Evolutionary conservation across 345 rosid genomes (phyloP), one percentile per base, ranked within the genome.

Genomic region (Eucalyptus brandiana): DNA sequence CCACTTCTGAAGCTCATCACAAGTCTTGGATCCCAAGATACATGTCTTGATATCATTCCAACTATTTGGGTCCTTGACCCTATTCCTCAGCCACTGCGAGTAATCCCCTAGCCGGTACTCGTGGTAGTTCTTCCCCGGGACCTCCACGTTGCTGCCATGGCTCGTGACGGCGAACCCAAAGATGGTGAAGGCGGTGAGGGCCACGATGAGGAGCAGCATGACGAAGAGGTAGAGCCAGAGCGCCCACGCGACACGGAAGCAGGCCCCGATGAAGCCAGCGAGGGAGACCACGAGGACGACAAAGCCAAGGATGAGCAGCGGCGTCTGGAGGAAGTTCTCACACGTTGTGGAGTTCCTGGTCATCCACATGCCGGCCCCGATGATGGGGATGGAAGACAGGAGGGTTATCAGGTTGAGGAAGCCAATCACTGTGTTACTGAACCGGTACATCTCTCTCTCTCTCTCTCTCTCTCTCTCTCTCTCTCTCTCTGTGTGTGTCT

Each of bases 321-420:
- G 99, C 44, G 95, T 97, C 90, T 95, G 99, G 44, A 98, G 97
- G 87, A 97, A 98, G 88, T 94, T 94, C 86, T 95, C 98, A 89
- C 99, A 98, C 54, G 94, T 96, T 40, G 99, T 96, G 92, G 93
- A 93, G 91, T 94, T 97, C 93, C 87, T 94, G 58, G 96, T 97
- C 97, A 98, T 93, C 99, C 99, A 95, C 87, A 97, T 91, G 18
- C 98, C 99, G 4, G 95, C 96, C 16, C 98, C 99, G 86, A 98
- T 96, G 91, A 98, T 94, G 40, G 97, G 99, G 87, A 98, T 95
- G 37, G 99, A 97, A 11, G 97, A 96, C 53, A 98, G 86, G 89
- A 98, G 97, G 14, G 99, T 97, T 89, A 97, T 92, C 26, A 96
- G 95, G 89, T 98, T 98, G 91, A 98, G 90, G 93, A 96, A 95